phyloP scores from a whole-genome alignment of 768 basidiomycete genomes.

The Coprinopsis cinerea region DNA sequence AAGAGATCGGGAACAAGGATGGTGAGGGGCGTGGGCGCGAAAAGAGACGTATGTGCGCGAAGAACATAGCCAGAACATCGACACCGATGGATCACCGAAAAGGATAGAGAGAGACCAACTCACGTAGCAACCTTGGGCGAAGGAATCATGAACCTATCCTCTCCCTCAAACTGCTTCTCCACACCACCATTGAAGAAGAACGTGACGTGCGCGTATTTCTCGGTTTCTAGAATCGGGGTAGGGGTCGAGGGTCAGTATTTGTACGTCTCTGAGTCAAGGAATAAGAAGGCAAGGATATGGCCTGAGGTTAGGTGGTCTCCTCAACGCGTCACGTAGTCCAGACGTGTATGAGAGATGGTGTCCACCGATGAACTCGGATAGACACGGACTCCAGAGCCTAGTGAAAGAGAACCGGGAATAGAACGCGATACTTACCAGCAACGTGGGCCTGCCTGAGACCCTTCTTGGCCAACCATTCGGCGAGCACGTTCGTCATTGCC shows the following conservation, averaged over 20 bases:
- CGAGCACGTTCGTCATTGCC: conserved; percentile 89
- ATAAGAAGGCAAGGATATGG: too few relatives aligned
- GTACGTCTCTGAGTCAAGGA: background rate
- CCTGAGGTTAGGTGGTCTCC: too few relatives aligned
- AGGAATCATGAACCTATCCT: conserved; percentile 83
- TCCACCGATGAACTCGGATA: too few relatives aligned
- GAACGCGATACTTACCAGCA: conserved; percentile 50
- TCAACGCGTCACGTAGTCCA: too few relatives aligned
- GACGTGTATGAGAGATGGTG: too few relatives aligned
- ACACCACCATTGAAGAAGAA: conserved; percentile 98
- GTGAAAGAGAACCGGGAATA: background rate
- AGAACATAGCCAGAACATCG: too few relatives aligned
- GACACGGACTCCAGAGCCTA: background rate
- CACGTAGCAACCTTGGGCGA: conserved; percentile 87
- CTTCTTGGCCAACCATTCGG: conserved; percentile 81
- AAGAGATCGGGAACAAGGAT: background rate
- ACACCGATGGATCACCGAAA: too few relatives aligned
- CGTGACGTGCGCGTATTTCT: conserved; percentile 96
- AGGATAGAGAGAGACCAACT: background rate
- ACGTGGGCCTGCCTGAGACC: conserved; percentile 84
- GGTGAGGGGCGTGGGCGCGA: too few relatives aligned
- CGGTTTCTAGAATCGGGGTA: conserved; percentile 82
- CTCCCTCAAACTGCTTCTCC: conserved; percentile 82
- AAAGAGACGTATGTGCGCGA: too few relatives aligned
- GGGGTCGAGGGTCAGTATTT: too few relatives aligned